Base-by-base conservation (phyloP, 1,284 basidiomycete genomes). In the Agaricales sp. region DNA sequence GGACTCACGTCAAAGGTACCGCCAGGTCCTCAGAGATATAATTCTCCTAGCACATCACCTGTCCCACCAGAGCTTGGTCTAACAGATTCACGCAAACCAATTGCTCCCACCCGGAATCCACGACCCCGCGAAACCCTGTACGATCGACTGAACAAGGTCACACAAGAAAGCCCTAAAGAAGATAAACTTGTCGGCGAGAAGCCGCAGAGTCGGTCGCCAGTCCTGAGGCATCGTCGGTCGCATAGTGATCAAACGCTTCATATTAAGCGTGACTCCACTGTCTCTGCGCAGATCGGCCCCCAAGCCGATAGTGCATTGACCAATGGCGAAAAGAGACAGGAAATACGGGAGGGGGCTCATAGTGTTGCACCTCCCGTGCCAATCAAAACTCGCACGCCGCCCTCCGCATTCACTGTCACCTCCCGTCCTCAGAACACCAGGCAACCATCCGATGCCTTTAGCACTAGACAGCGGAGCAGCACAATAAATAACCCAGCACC, bases 1-100 rank as follows among this genome's bases (percentile, higher is more conserved):
- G 62, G 46, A 8, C 50, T 53, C n/a, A 53, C 52, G 16, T 37
- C 47, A 20, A 50, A 50, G 18, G 19, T 47, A 24, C 51, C 52
- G 2, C 30, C 53, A 39, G 12, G 51, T 46, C 45, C 62, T 49
- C 4, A 41, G 20, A 39, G 20, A 12, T 39, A 6, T 14, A 13
- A 43, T 14, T 23, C 30, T 13, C 26, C 51, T 12, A 46, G 30
- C 26, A 53, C 51, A n/a, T 19, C 52, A 3, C 18, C 49, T 11
- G 52, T 57, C 21, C 26, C 6, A 14, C 14, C 26, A 6, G 6
- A 6, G 26, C 14, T 14, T 30, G 6, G 6, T 30, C 14, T 30
- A 30, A 6, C 26, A 30, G 26, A 30, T 6, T 14, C 26, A 30
- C 35, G 26, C 39, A 56, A 50, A 12, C 54, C 53, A 4, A 55